Evolutionary conservation across 2,329 filamentous ascomycete species (phyloP).

Genomic region (Beauveria sp.): DNA sequence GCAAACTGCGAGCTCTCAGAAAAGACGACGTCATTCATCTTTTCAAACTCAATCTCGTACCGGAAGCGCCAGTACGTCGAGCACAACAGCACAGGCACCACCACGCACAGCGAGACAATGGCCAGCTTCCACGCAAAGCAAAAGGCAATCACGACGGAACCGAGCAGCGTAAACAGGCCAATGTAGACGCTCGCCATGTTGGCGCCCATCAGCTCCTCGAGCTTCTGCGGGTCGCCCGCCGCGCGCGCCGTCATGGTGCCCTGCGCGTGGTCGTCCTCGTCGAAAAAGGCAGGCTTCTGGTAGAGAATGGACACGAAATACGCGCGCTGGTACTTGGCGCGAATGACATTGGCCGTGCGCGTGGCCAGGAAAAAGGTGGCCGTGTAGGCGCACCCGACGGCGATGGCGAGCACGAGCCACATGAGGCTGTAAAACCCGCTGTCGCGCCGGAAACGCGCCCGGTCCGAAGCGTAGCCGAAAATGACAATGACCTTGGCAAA

Average conservation of each 20-base stretch:
- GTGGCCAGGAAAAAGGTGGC: constrained; percentile 29
- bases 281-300: constrained; percentile 54
- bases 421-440: constrained; percentile 59
- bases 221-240: constrained; percentile 48
- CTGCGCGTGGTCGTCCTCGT: constrained; percentile 50
- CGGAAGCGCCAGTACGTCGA: constrained; percentile 44
- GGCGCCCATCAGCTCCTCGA: constrained; percentile 58
- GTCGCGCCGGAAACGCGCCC: constrained; percentile 28
- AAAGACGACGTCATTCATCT: constrained; percentile 61
- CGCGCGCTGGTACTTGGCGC: constrained; percentile 48
- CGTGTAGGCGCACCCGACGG: constrained; percentile 46
- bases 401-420: constrained; percentile 53
- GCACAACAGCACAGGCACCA: constrained; percentile 41
- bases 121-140: constrained; percentile 71
- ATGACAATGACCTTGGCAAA: constrained; percentile 46
- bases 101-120: constrained; percentile 57
- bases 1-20: constrained; percentile 67
- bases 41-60: constrained; percentile 60
- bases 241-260: constrained; percentile 52
- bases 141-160: constrained; percentile 60
- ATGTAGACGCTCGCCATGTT: constrained; percentile 58
- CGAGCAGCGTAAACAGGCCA: constrained; percentile 57
- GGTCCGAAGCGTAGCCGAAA: constrained; percentile 31
- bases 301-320: constrained; percentile 54
- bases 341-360: constrained; percentile 38